These are phyloP conservation scores for Ceratocystis cubensis DNA, from an alignment of 2,329 filamentous ascomycete genomes.

Conservation along the genomic window DNA sequence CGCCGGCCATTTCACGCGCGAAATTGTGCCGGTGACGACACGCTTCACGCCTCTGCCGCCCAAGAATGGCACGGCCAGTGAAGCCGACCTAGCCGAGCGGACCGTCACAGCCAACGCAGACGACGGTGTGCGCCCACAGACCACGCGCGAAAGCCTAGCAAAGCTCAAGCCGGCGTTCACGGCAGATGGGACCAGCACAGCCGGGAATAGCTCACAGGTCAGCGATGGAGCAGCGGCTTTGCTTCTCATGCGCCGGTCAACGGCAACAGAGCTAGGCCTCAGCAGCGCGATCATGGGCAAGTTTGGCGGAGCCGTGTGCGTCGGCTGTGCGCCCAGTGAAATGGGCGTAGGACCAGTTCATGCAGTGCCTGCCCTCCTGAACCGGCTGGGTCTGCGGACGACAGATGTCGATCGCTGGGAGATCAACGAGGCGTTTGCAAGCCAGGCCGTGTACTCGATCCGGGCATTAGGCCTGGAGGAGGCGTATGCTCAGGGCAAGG, in stretches of 20 bases:
- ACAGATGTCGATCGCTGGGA: conserved; percentile 77
- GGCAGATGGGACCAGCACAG: conserved; percentile 61
- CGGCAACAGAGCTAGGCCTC: conserved; percentile 54
- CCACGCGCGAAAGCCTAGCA: conserved; percentile 56
- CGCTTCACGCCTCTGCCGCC: conserved; percentile 43
- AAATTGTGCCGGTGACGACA: conserved; percentile 63
- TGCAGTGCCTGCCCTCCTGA: conserved; percentile 72
- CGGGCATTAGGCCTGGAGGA: conserved; percentile 54
- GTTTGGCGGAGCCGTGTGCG: conserved; percentile 64
- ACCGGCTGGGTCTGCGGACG: conserved; percentile 50
- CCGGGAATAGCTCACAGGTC: conserved; percentile 76
- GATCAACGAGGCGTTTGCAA: conserved; percentile 74
- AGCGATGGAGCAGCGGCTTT: conserved; percentile 78
- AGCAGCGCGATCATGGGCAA: conserved; percentile 60
- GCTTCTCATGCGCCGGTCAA: conserved; percentile 73
- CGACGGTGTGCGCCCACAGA: conserved; percentile 65
- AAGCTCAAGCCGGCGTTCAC: conserved; percentile 80
- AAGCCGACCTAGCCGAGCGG: conserved; percentile 1
- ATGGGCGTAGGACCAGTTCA: conserved; percentile 87
- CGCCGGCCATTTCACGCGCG: conserved; percentile 56
- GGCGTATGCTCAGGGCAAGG: conserved; percentile 35
- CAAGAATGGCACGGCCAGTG: conserved; percentile 38
- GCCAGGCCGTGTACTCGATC: conserved; percentile 57
- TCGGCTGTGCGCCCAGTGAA: conserved; percentile 75
- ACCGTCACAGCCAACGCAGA: conserved; percentile 59